Base-by-base conservation (phyloP, 225 moss, liverwort and hornwort genomes). In the Climacium dendroides region DNA sequence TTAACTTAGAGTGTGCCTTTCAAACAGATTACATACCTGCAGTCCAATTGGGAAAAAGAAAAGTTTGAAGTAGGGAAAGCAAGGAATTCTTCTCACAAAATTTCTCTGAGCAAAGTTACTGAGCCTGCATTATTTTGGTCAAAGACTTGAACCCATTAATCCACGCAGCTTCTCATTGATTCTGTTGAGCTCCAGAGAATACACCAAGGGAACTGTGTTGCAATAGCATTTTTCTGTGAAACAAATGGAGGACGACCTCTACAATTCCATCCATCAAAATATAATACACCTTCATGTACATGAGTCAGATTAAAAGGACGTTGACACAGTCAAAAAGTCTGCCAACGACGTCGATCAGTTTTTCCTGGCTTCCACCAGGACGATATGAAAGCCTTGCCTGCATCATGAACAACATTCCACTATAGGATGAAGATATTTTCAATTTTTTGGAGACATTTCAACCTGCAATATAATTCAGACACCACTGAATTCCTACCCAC, bases 331-430 rank as follows among this genome's bases (percentile, higher is more conserved):
- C 55, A 43, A 80, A n/a, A 71, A 78, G 39, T 71, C 32, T 59
- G 78, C 54, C 45, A 29, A 59, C 57, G 60, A 74, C 32, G 67
- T 85, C 53, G 20, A 89, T 93, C 62, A 94, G 58, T 94, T 94
- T 82, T 94, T 94, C 60, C 89, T 88, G 15, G 88, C 93, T 85
- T 94, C 92, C 65, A 94, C 82, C 62, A 94, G 50, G 39, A 94
- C 41, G 57, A 94, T 88, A 59, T 94, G 92, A 85, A 92, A 94
- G 64, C 93, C 92, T 82, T 91, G 89, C 82, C 89, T 94, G 88
- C 88, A 89, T 26, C 72, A 84, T n/a, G 47, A 60, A 54, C 84
- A 87, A 79, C 77, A n/a, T n/a, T n/a, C n/a, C n/a, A n/a, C n/a
- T n/a, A n/a, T n/a, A n/a, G n/a, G n/a, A n/a, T n/a, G n/a, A n/a